Percentiles rank a stretch among this genome's conserved stretches.
phyloP scores from a whole-genome alignment of 768 basidiomycete genomes.

The Trametes meyenii region DNA sequence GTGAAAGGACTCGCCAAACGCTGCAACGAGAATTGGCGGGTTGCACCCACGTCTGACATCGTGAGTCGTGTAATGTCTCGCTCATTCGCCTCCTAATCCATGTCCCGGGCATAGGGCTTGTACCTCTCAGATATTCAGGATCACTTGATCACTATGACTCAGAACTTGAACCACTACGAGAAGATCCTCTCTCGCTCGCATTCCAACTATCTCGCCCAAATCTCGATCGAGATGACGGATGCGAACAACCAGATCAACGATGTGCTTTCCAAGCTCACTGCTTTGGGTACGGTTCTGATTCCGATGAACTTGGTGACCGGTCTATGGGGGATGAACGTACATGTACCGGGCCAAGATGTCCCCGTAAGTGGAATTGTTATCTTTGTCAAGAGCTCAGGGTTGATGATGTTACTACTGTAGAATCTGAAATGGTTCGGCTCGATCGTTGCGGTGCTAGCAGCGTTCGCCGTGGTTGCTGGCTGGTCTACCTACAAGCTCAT shows the following conservation, averaged over 20 bases:
- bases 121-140: constrained; percentile 97
- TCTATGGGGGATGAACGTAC: constrained; percentile 99
- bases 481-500: constrained; percentile 81
- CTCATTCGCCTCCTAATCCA: background rate
- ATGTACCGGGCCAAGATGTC: constrained; percentile 84
- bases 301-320: constrained; percentile 97
- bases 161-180: constrained; percentile 99
- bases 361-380: constrained; percentile 34
- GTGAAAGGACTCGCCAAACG: constrained; percentile 98
- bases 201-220: constrained; percentile 98
- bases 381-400: background rate
- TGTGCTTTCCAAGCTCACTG: constrained; percentile 94
- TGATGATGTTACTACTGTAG: background rate
- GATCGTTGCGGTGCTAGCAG: constrained; percentile 79
- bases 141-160: constrained; percentile 99
- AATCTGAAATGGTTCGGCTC: constrained; percentile 65
- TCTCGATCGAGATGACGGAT: constrained; percentile 99
- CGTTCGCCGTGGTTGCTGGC: constrained; percentile 81
- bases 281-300: constrained; percentile 95
- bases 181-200: constrained; percentile 98
- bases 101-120: constrained; percentile 61
- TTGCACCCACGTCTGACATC: constrained; percentile 97
- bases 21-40: constrained; percentile 98
- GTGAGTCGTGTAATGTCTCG: constrained; percentile 45
- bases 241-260: constrained; percentile 99